A percentile compares a stretch with the other conserved stretches of the same genome.
Conservation (phyloP, 805 yeast species). For the Kuraishia ogatae region DNA sequence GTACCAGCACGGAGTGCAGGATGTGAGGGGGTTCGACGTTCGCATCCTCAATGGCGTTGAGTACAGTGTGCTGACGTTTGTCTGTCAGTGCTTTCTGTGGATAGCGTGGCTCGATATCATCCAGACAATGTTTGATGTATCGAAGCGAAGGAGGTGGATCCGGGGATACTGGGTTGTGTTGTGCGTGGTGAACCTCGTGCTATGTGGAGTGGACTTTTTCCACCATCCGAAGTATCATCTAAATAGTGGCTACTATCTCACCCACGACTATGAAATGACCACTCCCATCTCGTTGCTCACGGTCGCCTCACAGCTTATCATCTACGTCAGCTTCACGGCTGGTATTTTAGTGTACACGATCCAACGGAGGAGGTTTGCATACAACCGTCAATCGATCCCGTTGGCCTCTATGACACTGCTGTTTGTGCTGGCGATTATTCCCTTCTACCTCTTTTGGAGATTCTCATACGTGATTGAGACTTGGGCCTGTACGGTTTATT, state of each 20-base stretch:
- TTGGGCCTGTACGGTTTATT: constrained; percentile 39
- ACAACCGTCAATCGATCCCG: constrained; percentile 35
- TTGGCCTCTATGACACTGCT: constrained; percentile 32
- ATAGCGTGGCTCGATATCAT: constrained; percentile 49
- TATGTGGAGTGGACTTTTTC: not conserved
- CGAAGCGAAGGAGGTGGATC: no score
- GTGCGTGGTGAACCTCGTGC: not conserved
- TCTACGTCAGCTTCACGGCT: constrained; percentile 3
- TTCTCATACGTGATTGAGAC: constrained; percentile 30
- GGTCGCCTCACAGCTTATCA: constrained; percentile 2
- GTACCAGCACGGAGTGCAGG: constrained; percentile 44
- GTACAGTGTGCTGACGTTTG: constrained; percentile 28
- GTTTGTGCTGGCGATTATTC: constrained; percentile 27
- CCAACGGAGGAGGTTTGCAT: constrained; percentile 23
- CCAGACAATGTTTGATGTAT: constrained; percentile 12
- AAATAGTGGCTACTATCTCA: not conserved
- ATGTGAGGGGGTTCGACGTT: constrained; percentile 31
- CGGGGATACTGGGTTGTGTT: not conserved
- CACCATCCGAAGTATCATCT: not conserved
- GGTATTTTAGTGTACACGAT: constrained; percentile 2
- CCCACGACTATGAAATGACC: not conserved
- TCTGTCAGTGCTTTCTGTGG: constrained; percentile 37
- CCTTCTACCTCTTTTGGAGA: constrained; percentile 17
- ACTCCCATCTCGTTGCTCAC: not conserved
- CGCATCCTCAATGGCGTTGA: constrained; percentile 27